Conservation (phyloP, 75 land plant species). For the Chamaecyparis obtusa region DNA sequence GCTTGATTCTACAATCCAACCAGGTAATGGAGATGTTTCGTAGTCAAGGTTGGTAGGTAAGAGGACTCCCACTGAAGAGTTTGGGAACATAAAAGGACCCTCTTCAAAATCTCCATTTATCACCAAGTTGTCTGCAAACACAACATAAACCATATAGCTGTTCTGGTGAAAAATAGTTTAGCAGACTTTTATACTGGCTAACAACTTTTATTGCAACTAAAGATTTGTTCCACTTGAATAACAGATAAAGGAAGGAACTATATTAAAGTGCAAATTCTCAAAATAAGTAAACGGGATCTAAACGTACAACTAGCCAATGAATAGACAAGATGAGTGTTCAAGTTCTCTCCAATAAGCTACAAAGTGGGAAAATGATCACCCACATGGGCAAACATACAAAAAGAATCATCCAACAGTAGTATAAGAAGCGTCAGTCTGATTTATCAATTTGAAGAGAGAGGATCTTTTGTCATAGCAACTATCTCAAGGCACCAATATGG, state of each 20-base stretch:
- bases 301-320: background rate
- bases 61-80: constrained; percentile 6
- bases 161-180: background rate
- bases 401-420: background rate
- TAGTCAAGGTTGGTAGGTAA: constrained; percentile 4
- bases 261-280: background rate
- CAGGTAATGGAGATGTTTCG: background rate
- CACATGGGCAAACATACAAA: background rate
- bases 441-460: background rate
- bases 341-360: background rate
- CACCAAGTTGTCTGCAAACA: constrained; percentile 28
- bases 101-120: constrained; percentile 8
- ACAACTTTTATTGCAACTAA: background rate
- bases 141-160: background rate
- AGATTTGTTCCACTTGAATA: background rate
- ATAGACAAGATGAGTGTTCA: background rate
- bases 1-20: background rate
- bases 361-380: background rate
- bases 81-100: constrained; percentile 1
- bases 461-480: background rate
- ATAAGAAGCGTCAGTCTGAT: background rate
- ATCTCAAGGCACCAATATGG: background rate
- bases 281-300: background rate
- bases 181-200: background rate
- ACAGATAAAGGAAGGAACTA: background rate